phyloP scores from a whole-genome alignment of 2,329 filamentous ascomycete genomes.

The Alternaria incomplexa region DNA sequence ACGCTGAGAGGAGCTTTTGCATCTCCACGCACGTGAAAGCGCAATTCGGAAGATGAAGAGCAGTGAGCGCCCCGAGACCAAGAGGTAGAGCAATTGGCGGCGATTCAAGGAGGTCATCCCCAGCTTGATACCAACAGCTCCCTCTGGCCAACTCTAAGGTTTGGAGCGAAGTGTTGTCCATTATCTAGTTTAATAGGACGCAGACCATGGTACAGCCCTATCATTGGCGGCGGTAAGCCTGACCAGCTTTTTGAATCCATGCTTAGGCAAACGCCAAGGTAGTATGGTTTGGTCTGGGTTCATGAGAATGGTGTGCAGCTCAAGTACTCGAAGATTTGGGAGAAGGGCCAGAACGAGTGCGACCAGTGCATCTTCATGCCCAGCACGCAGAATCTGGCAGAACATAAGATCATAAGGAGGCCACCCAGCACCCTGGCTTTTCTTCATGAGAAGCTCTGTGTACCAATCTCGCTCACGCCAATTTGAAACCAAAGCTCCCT shows the following conservation, averaged over 20 bases:
- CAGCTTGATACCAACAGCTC: neutral
- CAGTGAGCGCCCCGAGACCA: neutral
- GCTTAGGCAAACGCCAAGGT: neutral
- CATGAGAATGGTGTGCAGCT: neutral
- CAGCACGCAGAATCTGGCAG: neutral
- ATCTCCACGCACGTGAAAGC: neutral
- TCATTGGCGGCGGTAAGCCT: neutral
- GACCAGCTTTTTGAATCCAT: neutral
- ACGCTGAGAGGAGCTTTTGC: neutral
- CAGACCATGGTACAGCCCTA: neutral
- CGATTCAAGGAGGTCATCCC: neutral
- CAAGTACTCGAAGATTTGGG: neutral
- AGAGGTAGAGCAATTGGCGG: neutral
- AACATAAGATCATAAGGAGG: conserved; percentile 7
- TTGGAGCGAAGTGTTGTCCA: neutral
- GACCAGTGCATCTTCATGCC: neutral
- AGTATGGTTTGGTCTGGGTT: neutral
- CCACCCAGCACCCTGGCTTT: neutral
- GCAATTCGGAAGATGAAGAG: neutral
- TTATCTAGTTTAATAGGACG: neutral
- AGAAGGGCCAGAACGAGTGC: neutral
- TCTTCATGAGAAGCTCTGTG: neutral
- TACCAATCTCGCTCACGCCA: neutral
- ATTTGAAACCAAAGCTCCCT: conserved; percentile 2
- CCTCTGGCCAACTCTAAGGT: neutral